Conservation (phyloP, 176 grass and related monocot species). For the Oryza australiensis region DNA sequence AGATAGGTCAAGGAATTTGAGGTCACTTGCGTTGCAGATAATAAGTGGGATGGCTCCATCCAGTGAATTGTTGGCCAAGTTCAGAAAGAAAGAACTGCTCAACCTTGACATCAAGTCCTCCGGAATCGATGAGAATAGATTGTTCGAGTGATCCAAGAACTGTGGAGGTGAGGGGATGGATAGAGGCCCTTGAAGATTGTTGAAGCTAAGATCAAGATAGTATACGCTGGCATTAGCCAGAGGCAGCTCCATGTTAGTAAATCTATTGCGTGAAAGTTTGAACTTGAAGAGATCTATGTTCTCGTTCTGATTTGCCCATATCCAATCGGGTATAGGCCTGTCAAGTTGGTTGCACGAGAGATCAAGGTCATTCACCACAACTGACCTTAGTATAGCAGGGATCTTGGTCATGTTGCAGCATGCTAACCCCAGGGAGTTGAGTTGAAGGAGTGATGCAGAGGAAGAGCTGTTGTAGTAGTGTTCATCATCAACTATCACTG, state of each 20-base stretch:
- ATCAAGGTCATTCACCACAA: slow-evolving; percentile 44
- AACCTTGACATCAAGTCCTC: slow-evolving; percentile 20
- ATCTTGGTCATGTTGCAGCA: slow-evolving; percentile 68
- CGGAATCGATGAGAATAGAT: slow-evolving; percentile 28
- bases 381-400: slow-evolving; percentile 51
- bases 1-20: slow-evolving; percentile 34
- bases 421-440: slow-evolving; percentile 45
- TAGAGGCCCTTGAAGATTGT: slow-evolving; percentile 15
- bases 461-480: background rate
- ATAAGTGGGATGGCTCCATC: slow-evolving; percentile 22
- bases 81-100: slow-evolving; percentile 45
- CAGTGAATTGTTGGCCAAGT: slow-evolving; percentile 27
- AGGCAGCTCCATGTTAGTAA: slow-evolving; percentile 45
- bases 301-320: slow-evolving; percentile 37
- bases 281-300: slow-evolving; percentile 39
- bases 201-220: slow-evolving; percentile 41
- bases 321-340: slow-evolving; percentile 51
- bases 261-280: slow-evolving; percentile 65
- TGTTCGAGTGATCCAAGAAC: slow-evolving; percentile 37
- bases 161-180: background rate
- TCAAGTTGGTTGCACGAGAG: slow-evolving; percentile 64
- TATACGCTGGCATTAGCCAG: slow-evolving; percentile 22
- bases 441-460: slow-evolving; percentile 38
- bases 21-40: slow-evolving; percentile 21
- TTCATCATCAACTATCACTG: slow-evolving; percentile 38